These are phyloP conservation scores for Triglochin maritima DNA, from an alignment of 106 monocot genomes.

Conservation along the genomic window DNA sequence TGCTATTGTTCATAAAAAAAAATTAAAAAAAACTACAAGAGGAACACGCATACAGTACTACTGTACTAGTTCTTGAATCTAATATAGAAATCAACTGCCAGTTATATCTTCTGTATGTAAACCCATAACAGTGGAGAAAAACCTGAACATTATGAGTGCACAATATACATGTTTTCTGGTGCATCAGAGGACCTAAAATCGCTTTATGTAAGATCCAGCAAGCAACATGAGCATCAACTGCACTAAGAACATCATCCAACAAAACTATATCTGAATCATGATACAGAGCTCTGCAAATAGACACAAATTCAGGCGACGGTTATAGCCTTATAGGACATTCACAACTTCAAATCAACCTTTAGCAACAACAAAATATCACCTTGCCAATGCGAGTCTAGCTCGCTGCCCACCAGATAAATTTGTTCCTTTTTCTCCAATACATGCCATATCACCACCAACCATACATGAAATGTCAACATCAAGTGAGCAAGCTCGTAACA, in stretches of 20 bases:
- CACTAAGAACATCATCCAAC: slow-evolving; percentile 92
- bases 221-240: slow-evolving; percentile 98
- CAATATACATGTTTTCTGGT: slow-evolving; percentile 63
- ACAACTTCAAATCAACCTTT: too few relatives aligned
- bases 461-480: slow-evolving; percentile 84
- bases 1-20: too few relatives aligned
- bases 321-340: too few relatives aligned
- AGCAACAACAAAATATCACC: slow-evolving; percentile 29
- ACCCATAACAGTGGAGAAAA: too few relatives aligned
- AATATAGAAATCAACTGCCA: too few relatives aligned
- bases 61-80: too few relatives aligned
- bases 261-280: slow-evolving; percentile 67
- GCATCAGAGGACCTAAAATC: slow-evolving; percentile 59
- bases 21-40: too few relatives aligned
- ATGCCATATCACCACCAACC: slow-evolving; percentile 62
- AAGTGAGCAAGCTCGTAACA: slow-evolving; percentile 76
- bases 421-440: slow-evolving; percentile 73
- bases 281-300: slow-evolving; percentile 73
- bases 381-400: slow-evolving; percentile 79
- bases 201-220: slow-evolving; percentile 65
- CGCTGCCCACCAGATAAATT: slow-evolving; percentile 97
- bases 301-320: too few relatives aligned
- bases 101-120: too few relatives aligned
- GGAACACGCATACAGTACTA: too few relatives aligned
- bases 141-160: slow-evolving; percentile 96